Evolutionary conservation across 176 grass and related monocot species (phyloP).

Genomic region (Triticum monococcum): DNA sequence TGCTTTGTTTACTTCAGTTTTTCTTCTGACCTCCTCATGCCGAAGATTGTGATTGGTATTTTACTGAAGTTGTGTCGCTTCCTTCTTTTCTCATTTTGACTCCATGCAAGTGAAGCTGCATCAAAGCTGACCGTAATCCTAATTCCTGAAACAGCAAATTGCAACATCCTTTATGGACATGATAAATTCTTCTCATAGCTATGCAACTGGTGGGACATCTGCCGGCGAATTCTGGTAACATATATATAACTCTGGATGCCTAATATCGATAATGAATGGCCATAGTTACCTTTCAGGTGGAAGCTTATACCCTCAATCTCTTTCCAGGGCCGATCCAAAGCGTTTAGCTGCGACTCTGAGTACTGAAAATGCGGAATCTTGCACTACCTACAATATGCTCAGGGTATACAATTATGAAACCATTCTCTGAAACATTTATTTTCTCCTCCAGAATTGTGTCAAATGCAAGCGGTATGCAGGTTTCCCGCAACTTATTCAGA

Average conservation of each 20-base stretch:
- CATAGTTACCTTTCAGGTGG: background rate
- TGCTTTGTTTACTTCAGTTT: background rate
- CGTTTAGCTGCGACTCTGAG: slow-evolving; percentile 64
- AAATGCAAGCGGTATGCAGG: slow-evolving; percentile 32
- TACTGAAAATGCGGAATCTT: slow-evolving; percentile 90
- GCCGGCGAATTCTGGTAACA: slow-evolving; percentile 89
- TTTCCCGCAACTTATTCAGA: slow-evolving; percentile 90
- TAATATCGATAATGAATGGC: background rate
- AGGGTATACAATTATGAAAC: slow-evolving; percentile 48
- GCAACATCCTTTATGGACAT: slow-evolving; percentile 83
- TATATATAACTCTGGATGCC: background rate
- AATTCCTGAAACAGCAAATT: slow-evolving; percentile 67
- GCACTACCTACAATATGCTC: slow-evolving; percentile 99
- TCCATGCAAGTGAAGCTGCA: slow-evolving; percentile 2
- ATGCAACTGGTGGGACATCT: slow-evolving; percentile 92
- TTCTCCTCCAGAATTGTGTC: background rate
- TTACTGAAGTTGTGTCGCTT: background rate
- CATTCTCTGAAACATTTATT: background rate
- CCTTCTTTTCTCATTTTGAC: slow-evolving; percentile 5
- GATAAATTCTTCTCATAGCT: slow-evolving; percentile 92
- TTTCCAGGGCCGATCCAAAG: slow-evolving; percentile 73
- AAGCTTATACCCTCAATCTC: background rate
- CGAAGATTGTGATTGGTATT: background rate
- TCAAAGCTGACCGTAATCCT: slow-evolving; percentile 16
- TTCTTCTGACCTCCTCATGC: background rate